Evolutionary conservation across 2,329 filamentous ascomycete genomes (phyloP), one percentile per base, ranked within the genome.

Genomic region (Colletotrichum sp.): DNA sequence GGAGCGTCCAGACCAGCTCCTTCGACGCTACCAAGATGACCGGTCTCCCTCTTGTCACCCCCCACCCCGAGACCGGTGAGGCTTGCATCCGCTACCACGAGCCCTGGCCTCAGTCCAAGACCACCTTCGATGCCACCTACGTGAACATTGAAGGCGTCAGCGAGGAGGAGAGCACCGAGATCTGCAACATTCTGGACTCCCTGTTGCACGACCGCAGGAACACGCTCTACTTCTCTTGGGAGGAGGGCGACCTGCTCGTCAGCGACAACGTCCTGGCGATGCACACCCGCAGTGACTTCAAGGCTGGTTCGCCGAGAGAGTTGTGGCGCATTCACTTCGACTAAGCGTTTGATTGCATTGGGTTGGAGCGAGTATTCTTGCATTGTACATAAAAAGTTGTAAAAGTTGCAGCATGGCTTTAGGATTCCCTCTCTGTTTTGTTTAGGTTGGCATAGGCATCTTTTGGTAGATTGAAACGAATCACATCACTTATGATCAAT

Each of bases 81-180:
- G 86, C 88, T 0, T 91, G 90, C 77, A 78, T 92, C 7, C 86
- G 89, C 26, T 92, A 88, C 79, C 89, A 91, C 74, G 88, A 91
- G 77, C 88, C 88, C 0, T 91, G 89, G 89, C 87, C 88, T 0
- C 83, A 86, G 60, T 84, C 82, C n/a, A 89, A 87, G 80, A 91
- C 90, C 0, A 83, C 82, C 16, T 91, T 90, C 60, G 86, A 88
- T 9, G 85, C 87, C 3, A 89, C 86, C 0, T 77, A 84, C 7
- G 83, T 89, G 0, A 81, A 78, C 0, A 86, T 90, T 26, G 88
- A 89, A 28, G 82, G 80, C 2, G 82, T 80, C 3, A 67, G 77
- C 13, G 70, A 78, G 7, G 28, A 80, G 0, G 83, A 86, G n/a
- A 82, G 84, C 48, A 73, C 78, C 0, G 78, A 84, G 2, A 79